A percentile compares a stretch with the other conserved stretches of the same genome.
Evolutionary conservation across 441 rosid species (phyloP).

Genomic region (Brassica hybrid): DNA sequence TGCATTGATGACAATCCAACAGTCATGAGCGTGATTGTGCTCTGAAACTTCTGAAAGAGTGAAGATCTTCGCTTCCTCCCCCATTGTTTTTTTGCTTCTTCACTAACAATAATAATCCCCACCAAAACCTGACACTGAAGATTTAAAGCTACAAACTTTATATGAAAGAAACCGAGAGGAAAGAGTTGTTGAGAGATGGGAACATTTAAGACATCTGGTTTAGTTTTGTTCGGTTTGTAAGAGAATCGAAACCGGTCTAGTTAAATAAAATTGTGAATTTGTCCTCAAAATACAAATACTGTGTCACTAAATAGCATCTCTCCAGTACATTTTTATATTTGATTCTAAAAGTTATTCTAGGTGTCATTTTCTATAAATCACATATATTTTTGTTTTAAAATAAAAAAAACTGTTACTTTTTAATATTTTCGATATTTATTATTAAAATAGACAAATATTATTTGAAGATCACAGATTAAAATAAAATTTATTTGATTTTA

Average conservation of each 20-base stretch:
- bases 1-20: slow-evolving; percentile 76
- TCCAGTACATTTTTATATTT: not conserved
- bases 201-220: slow-evolving; percentile 22
- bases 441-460: no score
- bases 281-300: no score
- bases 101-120: slow-evolving; percentile 4
- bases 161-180: slow-evolving; percentile 9
- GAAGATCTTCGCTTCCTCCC: slow-evolving; percentile 57
- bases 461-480: not conserved
- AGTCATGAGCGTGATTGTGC: slow-evolving; percentile 63
- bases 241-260: slow-evolving; percentile 14
- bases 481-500: no score
- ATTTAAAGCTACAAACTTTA: slow-evolving; percentile 39
- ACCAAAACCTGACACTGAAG: slow-evolving; percentile 40
- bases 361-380: no score
- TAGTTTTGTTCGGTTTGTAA: slow-evolving; percentile 1
- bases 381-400: no score
- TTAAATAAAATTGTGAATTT: slow-evolving; percentile 2
- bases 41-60: slow-evolving; percentile 69
- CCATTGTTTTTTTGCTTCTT: slow-evolving; percentile 47
- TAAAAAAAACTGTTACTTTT: no score
- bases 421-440: no score
- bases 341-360: not conserved
- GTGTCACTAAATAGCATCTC: not conserved
- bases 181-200: slow-evolving; percentile 35